phyloP scores from a whole-genome alignment of 2,329 filamentous ascomycete species.

The Penicillium sp. region DNA sequence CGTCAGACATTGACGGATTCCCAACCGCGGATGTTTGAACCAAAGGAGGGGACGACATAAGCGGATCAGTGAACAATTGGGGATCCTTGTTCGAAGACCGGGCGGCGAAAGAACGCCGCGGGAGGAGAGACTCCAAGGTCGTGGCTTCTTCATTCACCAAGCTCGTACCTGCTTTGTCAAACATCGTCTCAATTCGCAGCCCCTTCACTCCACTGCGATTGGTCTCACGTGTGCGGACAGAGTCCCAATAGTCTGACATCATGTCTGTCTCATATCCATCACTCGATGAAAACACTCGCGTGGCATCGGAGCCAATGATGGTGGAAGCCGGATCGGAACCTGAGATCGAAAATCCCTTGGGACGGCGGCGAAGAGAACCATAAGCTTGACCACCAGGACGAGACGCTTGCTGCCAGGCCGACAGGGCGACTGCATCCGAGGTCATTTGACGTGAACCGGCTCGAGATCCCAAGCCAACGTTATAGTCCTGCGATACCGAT shows the following conservation, averaged over 20 bases:
- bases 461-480: conserved; percentile 19
- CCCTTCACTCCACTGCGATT: conserved; percentile 53
- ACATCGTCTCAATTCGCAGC: conserved; percentile 62
- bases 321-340: conserved; percentile 60
- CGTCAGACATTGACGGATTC: conserved; percentile 21
- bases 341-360: conserved; percentile 54
- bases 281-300: conserved; percentile 54
- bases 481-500: conserved; percentile 27
- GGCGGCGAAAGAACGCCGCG: conserved; percentile 43
- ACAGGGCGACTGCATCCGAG: conserved; percentile 28
- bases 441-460: conserved; percentile 22
- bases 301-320: conserved; percentile 60
- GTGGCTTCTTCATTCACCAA: conserved; percentile 42
- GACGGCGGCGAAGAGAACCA: conserved; percentile 36
- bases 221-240: conserved; percentile 58
- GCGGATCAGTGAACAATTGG: conserved; percentile 18
- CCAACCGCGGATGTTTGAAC: conserved; percentile 15
- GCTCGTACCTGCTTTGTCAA: conserved; percentile 51
- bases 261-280: conserved; percentile 62
- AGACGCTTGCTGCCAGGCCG: conserved; percentile 26
- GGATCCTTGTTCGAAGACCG: conserved; percentile 24
- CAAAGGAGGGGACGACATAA: conserved; percentile 12
- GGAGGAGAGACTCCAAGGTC: conserved; percentile 49
- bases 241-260: conserved; percentile 63
- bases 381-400: conserved; percentile 19